phyloP scores from a whole-genome alignment of 2,329 filamentous ascomycete genomes.

The Colletotrichum agaves region DNA sequence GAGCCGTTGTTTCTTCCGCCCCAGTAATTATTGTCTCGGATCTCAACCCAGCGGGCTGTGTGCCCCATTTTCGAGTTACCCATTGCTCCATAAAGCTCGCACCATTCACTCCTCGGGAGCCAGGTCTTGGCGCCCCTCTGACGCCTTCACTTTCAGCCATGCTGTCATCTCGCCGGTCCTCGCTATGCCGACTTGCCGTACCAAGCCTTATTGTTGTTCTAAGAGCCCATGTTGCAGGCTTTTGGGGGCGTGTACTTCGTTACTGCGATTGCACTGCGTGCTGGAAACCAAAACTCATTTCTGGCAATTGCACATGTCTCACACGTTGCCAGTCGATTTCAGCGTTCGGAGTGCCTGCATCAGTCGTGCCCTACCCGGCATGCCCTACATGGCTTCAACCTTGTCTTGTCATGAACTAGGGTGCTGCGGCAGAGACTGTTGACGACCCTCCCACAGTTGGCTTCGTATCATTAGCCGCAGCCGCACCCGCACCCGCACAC shows the following conservation, averaged over 20 bases:
- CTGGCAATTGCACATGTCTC: background rate
- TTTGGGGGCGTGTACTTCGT: background rate
- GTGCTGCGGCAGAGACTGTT: background rate
- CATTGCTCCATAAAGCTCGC: background rate
- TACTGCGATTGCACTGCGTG: background rate
- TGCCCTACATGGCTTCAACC: slow-evolving; percentile 14
- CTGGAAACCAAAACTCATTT: background rate
- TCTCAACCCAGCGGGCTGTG: background rate
- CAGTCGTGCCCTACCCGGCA: slow-evolving; percentile 11
- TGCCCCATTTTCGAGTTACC: background rate
- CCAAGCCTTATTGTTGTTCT: slow-evolving; percentile 26
- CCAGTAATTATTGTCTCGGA: slow-evolving; percentile 3
- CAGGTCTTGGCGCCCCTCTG: background rate
- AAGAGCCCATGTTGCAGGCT: slow-evolving; percentile 15
- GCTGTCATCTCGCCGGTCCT: slow-evolving; percentile 31
- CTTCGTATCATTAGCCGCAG: slow-evolving; percentile 33
- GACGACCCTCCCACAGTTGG: slow-evolving; percentile 1
- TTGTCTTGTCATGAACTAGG: slow-evolving; percentile 1
- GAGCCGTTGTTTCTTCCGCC: slow-evolving; percentile 10
- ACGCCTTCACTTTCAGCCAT: slow-evolving; percentile 14
- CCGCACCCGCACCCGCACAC: slow-evolving; percentile 23
- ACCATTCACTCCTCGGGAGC: background rate
- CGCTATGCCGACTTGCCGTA: slow-evolving; percentile 36
- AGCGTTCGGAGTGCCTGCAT: background rate
- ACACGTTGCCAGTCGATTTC: background rate